phyloP scores from a whole-genome alignment of 768 basidiomycete genomes.

The Pleurotus cornucopiae region DNA sequence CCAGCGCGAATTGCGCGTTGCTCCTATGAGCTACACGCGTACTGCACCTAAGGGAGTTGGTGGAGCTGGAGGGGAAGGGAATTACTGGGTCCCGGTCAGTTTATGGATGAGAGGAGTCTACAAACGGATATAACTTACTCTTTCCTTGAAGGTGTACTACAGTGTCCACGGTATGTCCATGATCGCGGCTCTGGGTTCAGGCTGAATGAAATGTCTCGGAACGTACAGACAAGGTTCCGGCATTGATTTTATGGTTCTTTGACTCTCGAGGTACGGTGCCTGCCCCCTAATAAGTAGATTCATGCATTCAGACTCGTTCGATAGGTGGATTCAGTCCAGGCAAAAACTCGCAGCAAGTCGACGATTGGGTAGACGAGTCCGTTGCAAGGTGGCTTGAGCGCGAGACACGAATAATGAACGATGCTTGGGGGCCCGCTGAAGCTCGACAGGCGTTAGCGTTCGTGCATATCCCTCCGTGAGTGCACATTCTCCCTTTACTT shows the following conservation, averaged over 20 bases:
- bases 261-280: constrained; percentile 57
- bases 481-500: constrained; percentile 4
- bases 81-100: constrained; percentile 74
- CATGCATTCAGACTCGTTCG: not conserved
- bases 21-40: constrained; percentile 62
- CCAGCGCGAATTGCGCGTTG: constrained; percentile 50
- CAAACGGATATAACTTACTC: too few relatives aligned
- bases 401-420: constrained; percentile 52
- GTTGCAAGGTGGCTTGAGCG: constrained; percentile 58
- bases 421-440: constrained; percentile 52
- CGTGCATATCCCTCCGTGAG: constrained; percentile 74
- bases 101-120: not conserved
- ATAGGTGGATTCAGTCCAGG: constrained; percentile 49
- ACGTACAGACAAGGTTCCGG: constrained; percentile 39
- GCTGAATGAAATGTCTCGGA: not conserved
- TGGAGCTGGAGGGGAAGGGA: constrained; percentile 59
- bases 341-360: constrained; percentile 37
- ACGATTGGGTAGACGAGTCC: constrained; percentile 66
- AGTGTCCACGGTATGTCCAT: too few relatives aligned
- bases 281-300: not conserved
- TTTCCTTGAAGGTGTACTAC: too few relatives aligned
- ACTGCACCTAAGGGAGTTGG: constrained; percentile 57
- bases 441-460: constrained; percentile 58
- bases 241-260: constrained; percentile 71
- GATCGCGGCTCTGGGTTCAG: not conserved